Evolutionary conservation across 2,329 filamentous ascomycete species (phyloP).

Genomic region (Aspergillus fructus): DNA sequence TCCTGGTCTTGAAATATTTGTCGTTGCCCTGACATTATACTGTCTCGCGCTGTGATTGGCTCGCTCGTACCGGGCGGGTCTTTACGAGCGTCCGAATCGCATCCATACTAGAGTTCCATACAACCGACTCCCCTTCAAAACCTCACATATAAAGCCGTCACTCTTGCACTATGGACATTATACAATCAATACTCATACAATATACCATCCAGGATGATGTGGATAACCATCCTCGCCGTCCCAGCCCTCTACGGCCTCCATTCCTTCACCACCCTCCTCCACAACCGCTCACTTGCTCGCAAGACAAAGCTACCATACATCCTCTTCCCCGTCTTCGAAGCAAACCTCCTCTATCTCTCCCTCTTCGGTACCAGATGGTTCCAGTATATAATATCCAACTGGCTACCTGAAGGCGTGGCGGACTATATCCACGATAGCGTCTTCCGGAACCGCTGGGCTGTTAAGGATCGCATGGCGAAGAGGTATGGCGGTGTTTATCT

Average conservation of each 20-base stretch:
- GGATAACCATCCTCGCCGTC: not conserved
- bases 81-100: not conserved
- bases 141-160: too few species aligned
- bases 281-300: not conserved
- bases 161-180: too few species aligned
- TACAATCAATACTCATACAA: too few species aligned
- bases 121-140: not conserved
- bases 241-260: not conserved
- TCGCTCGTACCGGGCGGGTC: not conserved
- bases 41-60: not conserved
- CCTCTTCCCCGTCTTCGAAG: not conserved
- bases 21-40: too few species aligned
- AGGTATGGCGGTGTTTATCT: conserved; percentile 16
- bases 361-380: not conserved
- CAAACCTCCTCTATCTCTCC: not conserved
- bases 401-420: not conserved
- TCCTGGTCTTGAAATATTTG: too few species aligned
- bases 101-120: too few species aligned
- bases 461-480: conserved; percentile 15
- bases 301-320: not conserved
- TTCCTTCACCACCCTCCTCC: not conserved
- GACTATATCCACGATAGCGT: not conserved
- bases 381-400: not conserved
- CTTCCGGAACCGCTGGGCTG: conserved; percentile 14
- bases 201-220: too few species aligned